Evolutionary conservation across 768 basidiomycete genomes (phyloP).

Genomic region (Lentinula aciculospora): DNA sequence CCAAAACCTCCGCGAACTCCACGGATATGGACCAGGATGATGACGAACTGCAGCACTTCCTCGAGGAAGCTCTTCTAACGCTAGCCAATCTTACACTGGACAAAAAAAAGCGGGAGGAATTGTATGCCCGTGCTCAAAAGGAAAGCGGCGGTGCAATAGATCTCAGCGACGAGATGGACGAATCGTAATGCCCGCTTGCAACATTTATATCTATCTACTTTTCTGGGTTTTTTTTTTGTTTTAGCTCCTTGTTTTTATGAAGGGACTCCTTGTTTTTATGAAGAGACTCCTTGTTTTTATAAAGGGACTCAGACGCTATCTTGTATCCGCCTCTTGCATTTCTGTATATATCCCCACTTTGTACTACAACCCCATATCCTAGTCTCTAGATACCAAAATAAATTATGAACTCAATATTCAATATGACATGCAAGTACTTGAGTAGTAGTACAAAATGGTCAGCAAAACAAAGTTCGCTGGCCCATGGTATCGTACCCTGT

Average conservation of each 20-base stretch:
- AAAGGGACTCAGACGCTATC: too few relatives aligned
- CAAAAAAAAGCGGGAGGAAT: slow-evolving; percentile 38
- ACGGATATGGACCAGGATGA: not conserved
- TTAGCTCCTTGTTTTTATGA: not conserved
- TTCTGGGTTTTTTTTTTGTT: not conserved
- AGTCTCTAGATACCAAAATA: not conserved
- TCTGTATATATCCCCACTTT: not conserved
- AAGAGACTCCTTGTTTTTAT: too few relatives aligned
- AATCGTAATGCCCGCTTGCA: not conserved
- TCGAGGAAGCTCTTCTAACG: slow-evolving; percentile 53
- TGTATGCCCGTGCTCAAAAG: slow-evolving; percentile 45
- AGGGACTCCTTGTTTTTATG: too few relatives aligned
- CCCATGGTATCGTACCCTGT: too few relatives aligned
- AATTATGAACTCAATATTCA: not conserved
- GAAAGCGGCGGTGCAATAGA: slow-evolving; percentile 38
- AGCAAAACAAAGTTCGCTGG: too few relatives aligned
- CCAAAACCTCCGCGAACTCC: slow-evolving; percentile 4
- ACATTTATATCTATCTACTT: not conserved
- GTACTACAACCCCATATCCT: not conserved
- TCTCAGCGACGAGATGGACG: slow-evolving; percentile 24
- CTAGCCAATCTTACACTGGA: slow-evolving; percentile 55
- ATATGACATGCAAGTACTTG: too few relatives aligned
- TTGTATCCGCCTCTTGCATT: not conserved
- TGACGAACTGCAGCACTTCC: slow-evolving; percentile 17
- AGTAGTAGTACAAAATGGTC: too few relatives aligned